Base-by-base conservation (phyloP, 371 early-diverging fungal species). In the Mucor plumbeus region DNA sequence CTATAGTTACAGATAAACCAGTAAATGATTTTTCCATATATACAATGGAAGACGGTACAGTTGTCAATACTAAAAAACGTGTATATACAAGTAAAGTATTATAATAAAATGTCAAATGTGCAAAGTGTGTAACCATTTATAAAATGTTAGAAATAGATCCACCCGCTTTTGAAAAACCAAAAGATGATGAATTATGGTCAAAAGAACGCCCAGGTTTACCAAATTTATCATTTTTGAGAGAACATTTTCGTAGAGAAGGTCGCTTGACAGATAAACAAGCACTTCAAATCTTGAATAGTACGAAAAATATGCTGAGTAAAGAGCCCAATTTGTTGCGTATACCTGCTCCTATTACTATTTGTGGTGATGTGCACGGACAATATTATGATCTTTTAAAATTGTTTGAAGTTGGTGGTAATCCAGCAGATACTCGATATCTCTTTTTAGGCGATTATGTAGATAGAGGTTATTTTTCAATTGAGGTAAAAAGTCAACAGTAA, bases 311-410 rank as follows among this genome's bases (percentile, higher is more conserved):
- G 10, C 76, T 97, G 61, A 87, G 76, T 55, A 82, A 81, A 43
- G 98, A 97, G 73, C 86, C 89, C 10, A 97, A 89, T 56, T 65
- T 97, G 64, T 75, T 97, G 56, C 91, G 93, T 53, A 86, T 96
- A 38, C 90, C 88, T 67, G 94, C 97, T 17, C 97, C 97, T 4
- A 87, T 97, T 47, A 97, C 96, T 19, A 92, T 97, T 15, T 96
- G 97, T 70, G 99, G 99, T 21, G 99, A 99, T 79, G 92, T 99
- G 54, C 99, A 99, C 74, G 99, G 99, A 7, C 99, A 99, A 76
- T 99, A 90, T 78, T 97, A 89, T 72, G 99, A 99, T 81, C 82
- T 99, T 65, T 91, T 99, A 89, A 98, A 95, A 74, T 87, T 99
- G 26, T 95, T 99, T 69, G 94, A 97, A 73, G 94, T 97, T 7